A percentile compares a stretch with the other conserved stretches of the same genome.
phyloP scores from a whole-genome alignment of 257 asterid genomes.

The Striga asiatica region DNA sequence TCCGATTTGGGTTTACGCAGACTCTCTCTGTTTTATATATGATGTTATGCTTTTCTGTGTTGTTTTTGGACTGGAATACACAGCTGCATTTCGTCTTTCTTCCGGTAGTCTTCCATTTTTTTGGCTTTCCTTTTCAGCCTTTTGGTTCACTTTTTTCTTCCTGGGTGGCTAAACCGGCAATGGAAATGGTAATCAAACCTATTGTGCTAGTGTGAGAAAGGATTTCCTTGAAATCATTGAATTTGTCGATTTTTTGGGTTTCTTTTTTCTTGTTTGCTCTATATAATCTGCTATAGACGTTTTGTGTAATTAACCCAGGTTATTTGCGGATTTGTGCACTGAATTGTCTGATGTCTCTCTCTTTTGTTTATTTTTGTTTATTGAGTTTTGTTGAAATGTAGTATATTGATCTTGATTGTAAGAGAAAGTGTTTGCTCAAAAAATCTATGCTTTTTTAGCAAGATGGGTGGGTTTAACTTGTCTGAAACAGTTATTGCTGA shows the following conservation, averaged over 20 bases:
- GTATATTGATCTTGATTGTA: background rate
- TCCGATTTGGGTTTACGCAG: conserved; percentile 13
- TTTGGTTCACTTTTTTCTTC: background rate
- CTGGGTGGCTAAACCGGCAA: background rate
- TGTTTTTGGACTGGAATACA: background rate
- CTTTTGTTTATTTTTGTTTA: background rate
- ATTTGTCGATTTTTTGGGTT: background rate
- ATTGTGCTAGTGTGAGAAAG: too few species aligned
- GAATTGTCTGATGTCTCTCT: background rate
- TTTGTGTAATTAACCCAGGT: background rate
- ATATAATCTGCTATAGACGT: background rate
- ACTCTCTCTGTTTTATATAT: conserved; percentile 1
- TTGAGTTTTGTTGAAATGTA: too few species aligned
- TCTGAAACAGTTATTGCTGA: background rate
- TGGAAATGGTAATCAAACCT: too few species aligned
- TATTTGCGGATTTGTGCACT: background rate
- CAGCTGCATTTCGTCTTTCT: conserved; percentile 10
- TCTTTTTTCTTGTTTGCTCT: background rate
- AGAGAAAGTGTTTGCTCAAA: background rate
- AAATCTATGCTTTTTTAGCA: background rate
- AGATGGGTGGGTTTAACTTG: background rate
- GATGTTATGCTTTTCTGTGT: background rate
- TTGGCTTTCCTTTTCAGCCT: background rate
- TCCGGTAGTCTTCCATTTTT: too few species aligned
- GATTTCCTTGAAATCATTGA: background rate